A percentile compares a stretch with the other conserved stretches of the same genome.
Conservation (phyloP, 768 basidiomycete genomes). For the Collybiopsis luxurians region DNA sequence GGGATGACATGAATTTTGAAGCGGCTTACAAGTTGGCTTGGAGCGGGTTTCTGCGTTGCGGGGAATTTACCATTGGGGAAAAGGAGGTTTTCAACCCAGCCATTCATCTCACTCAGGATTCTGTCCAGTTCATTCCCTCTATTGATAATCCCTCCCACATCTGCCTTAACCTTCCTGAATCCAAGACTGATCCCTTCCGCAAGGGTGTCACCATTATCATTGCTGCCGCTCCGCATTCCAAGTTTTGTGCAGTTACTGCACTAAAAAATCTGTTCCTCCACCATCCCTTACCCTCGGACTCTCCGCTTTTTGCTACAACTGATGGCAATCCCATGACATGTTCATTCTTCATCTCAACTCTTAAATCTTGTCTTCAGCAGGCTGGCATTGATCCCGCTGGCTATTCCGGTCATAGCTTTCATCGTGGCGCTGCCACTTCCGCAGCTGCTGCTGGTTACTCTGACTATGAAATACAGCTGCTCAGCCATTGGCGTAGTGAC, state of each 20-base stretch:
- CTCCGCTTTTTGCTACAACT: not conserved
- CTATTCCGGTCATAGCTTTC: slow-evolving; percentile 28
- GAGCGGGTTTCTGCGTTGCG: slow-evolving; percentile 13
- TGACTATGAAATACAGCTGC: slow-evolving; percentile 34
- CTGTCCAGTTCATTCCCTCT: not conserved
- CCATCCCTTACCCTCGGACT: not conserved
- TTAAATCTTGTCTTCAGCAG: too few species aligned
- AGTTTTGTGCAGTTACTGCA: too few species aligned
- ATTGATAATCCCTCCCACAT: slow-evolving; percentile 18
- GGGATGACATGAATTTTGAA: slow-evolving; percentile 11
- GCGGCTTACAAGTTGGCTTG: slow-evolving; percentile 14
- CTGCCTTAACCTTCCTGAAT: slow-evolving; percentile 25
- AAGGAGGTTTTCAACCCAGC: slow-evolving; percentile 10
- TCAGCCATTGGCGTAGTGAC: slow-evolving; percentile 34
- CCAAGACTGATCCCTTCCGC: slow-evolving; percentile 37
- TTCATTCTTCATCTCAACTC: not conserved
- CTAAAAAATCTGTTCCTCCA: not conserved
- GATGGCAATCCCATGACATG: not conserved
- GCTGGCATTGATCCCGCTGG: slow-evolving; percentile 12
- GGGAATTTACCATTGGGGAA: slow-evolving; percentile 13
- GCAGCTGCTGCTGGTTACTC: slow-evolving; percentile 26
- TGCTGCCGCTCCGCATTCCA: slow-evolving; percentile 17
- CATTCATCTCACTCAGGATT: slow-evolving; percentile 11
- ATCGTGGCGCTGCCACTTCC: slow-evolving; percentile 24
- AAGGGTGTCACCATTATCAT: slow-evolving; percentile 21